Percentiles rank a stretch among this genome's conserved stretches.
These are phyloP conservation scores for Pontederia crassipes DNA, from an alignment of 176 grass and related monocot species.

Conservation along the genomic window DNA sequence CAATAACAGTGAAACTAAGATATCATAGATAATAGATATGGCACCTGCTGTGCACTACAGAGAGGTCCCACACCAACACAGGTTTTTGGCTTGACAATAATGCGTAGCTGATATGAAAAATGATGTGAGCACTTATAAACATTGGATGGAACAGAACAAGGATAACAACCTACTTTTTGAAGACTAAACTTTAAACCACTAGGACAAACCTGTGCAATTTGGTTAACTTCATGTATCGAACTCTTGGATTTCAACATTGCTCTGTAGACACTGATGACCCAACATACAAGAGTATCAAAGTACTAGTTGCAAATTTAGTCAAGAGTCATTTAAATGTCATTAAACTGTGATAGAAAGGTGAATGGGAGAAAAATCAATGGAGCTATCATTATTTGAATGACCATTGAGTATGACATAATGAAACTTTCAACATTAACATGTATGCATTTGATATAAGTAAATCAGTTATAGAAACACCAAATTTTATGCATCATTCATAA, in stretches of 20 bases:
- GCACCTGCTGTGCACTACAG: conserved; percentile 83
- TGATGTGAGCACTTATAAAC: conserved; percentile 5
- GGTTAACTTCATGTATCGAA: conserved; percentile 73
- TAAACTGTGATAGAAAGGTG: no score
- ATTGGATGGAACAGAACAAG: conserved; percentile 11
- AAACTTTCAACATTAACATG: no score
- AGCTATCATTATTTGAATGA: no score
- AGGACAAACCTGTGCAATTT: conserved; percentile 79
- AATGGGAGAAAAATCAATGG: no score
- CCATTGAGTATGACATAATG: no score
- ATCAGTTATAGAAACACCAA: no score
- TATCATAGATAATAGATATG: conserved; percentile 11
- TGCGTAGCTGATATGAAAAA: conserved; percentile 56
- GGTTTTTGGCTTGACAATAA: conserved; percentile 85
- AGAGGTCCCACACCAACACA: conserved; percentile 76
- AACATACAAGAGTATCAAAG: conserved; percentile 14
- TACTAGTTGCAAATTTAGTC: not conserved
- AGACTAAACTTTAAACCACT: conserved; percentile 1
- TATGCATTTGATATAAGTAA: no score
- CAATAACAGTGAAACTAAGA: conserved; percentile 17
- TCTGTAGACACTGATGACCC: conserved; percentile 71
- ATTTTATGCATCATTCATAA: no score
- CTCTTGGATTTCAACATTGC: conserved; percentile 51
- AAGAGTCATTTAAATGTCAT: not conserved
- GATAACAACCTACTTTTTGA: not conserved